Conservation (phyloP, 2,329 filamentous ascomycete genomes). For the Phyllosticta paracitricarpa region DNA sequence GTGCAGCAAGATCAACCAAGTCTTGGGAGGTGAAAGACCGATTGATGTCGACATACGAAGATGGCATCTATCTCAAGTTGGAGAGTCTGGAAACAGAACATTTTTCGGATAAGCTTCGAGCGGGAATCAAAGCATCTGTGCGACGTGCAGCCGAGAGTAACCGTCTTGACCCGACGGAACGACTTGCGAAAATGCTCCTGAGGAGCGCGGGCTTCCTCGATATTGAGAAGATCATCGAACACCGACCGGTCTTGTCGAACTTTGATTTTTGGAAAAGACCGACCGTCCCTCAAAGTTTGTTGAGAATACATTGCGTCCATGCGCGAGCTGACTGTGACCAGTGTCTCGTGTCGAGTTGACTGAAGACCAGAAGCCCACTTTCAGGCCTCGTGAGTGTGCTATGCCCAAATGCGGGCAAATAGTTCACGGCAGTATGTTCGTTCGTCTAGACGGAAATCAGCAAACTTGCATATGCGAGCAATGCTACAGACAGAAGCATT, state of each 20-base stretch:
- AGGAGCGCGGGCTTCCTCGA: slow-evolving; percentile 11
- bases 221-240: slow-evolving; percentile 16
- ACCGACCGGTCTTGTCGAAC: slow-evolving; percentile 18
- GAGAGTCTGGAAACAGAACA: not conserved
- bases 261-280: slow-evolving; percentile 18
- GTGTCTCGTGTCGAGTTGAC: slow-evolving; percentile 2
- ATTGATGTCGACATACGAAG: not conserved
- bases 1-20: not conserved
- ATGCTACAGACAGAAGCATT: slow-evolving; percentile 24
- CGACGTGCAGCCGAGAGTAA: not conserved
- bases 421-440: slow-evolving; percentile 3
- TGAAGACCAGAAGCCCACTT: not conserved
- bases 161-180: not conserved
- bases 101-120: not conserved
- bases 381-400: not conserved
- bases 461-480: slow-evolving; percentile 22
- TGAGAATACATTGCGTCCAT: not conserved
- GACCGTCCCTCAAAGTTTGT: slow-evolving; percentile 14
- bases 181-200: slow-evolving; percentile 21
- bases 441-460: not conserved
- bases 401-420: not conserved
- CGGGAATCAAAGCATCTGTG: not conserved
- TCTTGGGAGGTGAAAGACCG: not conserved
- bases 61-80: not conserved
- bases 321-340: not conserved